These are phyloP conservation scores for Yarrowia bubula DNA, from an alignment of 805 yeast species.

Conservation along the genomic window DNA sequence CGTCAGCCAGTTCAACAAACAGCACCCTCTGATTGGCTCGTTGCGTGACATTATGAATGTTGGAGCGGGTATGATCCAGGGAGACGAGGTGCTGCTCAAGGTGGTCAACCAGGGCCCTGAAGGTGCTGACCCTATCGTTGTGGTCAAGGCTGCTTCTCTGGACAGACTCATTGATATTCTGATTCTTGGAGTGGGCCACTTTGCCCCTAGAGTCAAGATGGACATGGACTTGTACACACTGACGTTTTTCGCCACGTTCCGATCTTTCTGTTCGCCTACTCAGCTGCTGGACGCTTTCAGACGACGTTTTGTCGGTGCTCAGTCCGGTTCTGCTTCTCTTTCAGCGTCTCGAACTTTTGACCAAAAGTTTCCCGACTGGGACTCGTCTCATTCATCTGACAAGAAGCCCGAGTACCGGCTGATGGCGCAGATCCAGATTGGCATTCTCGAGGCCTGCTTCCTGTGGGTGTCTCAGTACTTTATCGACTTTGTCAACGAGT, in stretches of 20 bases:
- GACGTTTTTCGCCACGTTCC: constrained; percentile 67
- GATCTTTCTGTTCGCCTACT: constrained; percentile 61
- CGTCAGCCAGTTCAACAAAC: constrained; percentile 35
- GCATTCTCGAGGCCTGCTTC: constrained; percentile 72
- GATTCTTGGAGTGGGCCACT: constrained; percentile 67
- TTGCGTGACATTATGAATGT: constrained; percentile 64
- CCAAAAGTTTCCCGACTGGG: constrained; percentile 35
- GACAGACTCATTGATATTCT: constrained; percentile 77
- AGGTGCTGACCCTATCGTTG: constrained; percentile 40
- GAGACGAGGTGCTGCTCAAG: constrained; percentile 60
- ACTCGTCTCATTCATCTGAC: constrained; percentile 33
- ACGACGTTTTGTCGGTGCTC: constrained; percentile 59
- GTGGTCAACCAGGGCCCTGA: constrained; percentile 40
- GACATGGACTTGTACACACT: constrained; percentile 63
- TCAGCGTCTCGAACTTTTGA: constrained; percentile 24
- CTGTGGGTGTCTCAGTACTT: constrained; percentile 71
- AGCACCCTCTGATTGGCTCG: constrained; percentile 53
- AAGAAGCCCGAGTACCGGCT: constrained; percentile 50
- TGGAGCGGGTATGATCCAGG: constrained; percentile 56
- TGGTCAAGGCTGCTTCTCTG: constrained; percentile 65
- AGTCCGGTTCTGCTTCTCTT: constrained; percentile 59
- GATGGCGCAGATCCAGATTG: constrained; percentile 75
- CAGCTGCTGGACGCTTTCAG: constrained; percentile 53
- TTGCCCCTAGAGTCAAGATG: constrained; percentile 49
- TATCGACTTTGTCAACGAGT: constrained; percentile 68